Conservation (phyloP, 2,329 filamentous ascomycete species). For the Fusarium miscanthi region DNA sequence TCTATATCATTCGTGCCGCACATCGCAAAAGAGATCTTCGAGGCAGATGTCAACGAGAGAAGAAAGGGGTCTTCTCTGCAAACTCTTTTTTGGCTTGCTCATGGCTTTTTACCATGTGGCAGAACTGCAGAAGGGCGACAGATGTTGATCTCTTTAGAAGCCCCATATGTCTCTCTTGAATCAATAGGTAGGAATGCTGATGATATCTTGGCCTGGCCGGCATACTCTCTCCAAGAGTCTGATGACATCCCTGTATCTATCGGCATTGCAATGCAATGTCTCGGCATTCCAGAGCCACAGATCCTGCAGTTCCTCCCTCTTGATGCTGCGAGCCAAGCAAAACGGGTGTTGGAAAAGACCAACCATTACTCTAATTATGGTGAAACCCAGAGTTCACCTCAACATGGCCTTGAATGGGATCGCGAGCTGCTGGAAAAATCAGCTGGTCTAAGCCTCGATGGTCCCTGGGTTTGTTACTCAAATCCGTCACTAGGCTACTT, state of each 20-base stretch:
- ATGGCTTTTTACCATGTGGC: fast-evolving
- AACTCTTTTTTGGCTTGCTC: not conserved
- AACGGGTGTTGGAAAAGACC: fast-evolving
- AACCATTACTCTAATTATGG: fast-evolving
- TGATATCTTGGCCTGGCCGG: fast-evolving
- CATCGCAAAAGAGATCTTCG: fast-evolving
- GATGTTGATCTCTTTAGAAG: fast-evolving
- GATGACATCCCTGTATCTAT: not conserved
- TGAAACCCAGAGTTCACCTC: fast-evolving
- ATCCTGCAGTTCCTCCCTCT: fast-evolving
- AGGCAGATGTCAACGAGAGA: not conserved
- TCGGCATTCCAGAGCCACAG: not conserved
- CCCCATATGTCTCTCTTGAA: fast-evolving
- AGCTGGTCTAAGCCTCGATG: not conserved
- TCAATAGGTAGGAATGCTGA: fast-evolving
- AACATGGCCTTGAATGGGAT: fast-evolving
- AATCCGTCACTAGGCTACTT: fast-evolving
- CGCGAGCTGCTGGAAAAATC: fast-evolving
- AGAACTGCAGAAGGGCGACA: not conserved
- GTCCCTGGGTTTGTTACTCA: not conserved
- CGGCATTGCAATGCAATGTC: not conserved
- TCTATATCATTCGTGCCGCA: not conserved
- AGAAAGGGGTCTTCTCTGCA: not conserved
- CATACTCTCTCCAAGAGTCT: not conserved
- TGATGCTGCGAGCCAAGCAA: not conserved